Evolutionary conservation across 2,329 filamentous ascomycete species (phyloP), one percentile per base, ranked within the genome.

Genomic region (Dactylellina drechsleri): DNA sequence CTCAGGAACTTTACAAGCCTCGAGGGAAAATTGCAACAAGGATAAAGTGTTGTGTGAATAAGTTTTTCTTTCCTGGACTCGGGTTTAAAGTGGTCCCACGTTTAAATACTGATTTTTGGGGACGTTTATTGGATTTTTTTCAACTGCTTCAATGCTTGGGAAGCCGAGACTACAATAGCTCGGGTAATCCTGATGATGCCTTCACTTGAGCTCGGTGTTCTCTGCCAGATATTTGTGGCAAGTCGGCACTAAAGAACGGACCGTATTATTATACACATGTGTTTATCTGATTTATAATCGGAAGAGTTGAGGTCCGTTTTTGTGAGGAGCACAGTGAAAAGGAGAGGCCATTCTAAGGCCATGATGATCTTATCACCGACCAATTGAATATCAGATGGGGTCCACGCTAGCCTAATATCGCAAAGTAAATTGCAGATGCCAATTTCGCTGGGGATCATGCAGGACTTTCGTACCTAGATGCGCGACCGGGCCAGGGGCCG

Each of bases 281-380:
- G 31, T 36, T 23, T 54, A 23, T 47, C 57, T 47, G 57, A 47
- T 60, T 60, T 40, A 13, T 57, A 43, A 57, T 57, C 47, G 47
- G 47, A 15, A 58, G 41, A 41, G 36, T 18, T 58, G 28, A 36
- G 28, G 28, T 56, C 52, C n/a, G 52, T 26, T 47, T 47, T 47
- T 47, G 13, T 10, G 43, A 47, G 2, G 53, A 16, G 16, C 4
- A 8, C 31, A 18, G 4, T 2, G 16, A 41, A 67, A 68, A 56
- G 56, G 45, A 58, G 49, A 58, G 56, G 18, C 50, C 57, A 70
- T 59, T 49, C 40, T 40, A 47, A 70, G 66, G 57, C 58, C 66
- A 70, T 45, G 50, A 70, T 71, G 52, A 64, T 71, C 59, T 71
- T 71, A 71, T 71, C 66, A 59, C 58, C 59, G 66, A 57, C 66